Evolutionary conservation across 495 filamentous ascomycete genomes (phyloP).

Genomic region (Xylaria longipes): DNA sequence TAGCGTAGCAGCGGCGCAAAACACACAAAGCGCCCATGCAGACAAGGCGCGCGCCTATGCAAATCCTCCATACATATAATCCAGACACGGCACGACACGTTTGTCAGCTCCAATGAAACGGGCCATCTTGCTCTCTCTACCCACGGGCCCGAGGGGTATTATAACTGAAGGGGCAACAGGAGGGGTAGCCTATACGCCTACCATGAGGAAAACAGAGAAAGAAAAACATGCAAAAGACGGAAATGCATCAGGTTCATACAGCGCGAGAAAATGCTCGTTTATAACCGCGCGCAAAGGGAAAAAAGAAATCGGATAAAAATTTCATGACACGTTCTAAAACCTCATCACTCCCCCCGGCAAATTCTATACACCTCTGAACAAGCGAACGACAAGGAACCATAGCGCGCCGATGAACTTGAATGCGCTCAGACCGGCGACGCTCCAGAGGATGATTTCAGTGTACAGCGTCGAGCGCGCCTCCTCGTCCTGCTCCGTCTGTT

Average conservation of each 20-base stretch:
- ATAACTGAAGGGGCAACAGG: neutral
- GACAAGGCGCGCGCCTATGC: too few species aligned
- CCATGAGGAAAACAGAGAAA: neutral
- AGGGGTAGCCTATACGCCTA: neutral
- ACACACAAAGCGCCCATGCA: neutral
- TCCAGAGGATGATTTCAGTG: constrained; percentile 90
- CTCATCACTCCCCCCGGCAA: neutral
- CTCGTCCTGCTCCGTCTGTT: constrained; percentile 51
- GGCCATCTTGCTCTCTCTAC: neutral
- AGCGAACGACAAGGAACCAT: constrained; percentile 93
- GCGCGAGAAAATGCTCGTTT: neutral
- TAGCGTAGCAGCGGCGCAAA: neutral
- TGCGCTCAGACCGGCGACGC: constrained; percentile 81
- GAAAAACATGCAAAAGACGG: neutral
- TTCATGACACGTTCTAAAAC: constrained; percentile 15
- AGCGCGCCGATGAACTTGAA: constrained; percentile 91
- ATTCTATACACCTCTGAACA: constrained; percentile 73
- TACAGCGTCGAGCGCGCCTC: constrained; percentile 72
- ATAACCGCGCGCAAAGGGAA: neutral
- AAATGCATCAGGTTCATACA: neutral
- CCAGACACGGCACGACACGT: neutral
- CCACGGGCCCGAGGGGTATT: neutral
- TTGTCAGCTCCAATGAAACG: neutral
- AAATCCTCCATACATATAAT: neutral
- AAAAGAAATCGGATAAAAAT: neutral